These are phyloP conservation scores for Excoecaria agallocha DNA, from an alignment of 345 rosid genomes.

Conservation along the genomic window DNA sequence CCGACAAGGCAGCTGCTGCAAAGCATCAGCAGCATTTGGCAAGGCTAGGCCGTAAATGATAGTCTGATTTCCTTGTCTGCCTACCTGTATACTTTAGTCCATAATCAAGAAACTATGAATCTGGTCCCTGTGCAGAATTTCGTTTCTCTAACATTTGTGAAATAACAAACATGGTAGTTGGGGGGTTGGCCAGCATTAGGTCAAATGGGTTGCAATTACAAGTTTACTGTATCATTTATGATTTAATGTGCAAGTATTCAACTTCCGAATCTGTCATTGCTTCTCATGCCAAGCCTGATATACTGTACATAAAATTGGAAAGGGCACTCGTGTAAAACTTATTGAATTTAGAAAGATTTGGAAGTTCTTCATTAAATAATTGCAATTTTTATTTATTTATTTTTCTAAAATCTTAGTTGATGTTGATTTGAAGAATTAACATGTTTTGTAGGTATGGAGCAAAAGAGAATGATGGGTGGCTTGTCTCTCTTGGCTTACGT, in stretches of 20 bases:
- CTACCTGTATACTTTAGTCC: neutral
- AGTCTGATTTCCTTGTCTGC: neutral
- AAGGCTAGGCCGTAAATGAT: slow-evolving; percentile 32
- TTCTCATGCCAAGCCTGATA: neutral
- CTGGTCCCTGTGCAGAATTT: slow-evolving; percentile 24
- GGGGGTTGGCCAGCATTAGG: neutral
- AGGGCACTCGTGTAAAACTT: no score
- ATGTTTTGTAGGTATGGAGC: no score
- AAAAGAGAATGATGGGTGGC: no score
- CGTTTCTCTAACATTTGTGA: neutral
- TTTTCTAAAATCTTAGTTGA: no score
- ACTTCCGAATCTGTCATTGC: neutral
- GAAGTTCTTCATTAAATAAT: no score
- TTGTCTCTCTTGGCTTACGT: no score
- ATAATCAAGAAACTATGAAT: slow-evolving; percentile 13
- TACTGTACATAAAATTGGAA: neutral
- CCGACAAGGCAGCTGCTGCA: slow-evolving; percentile 72
- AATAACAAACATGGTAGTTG: slow-evolving; percentile 15
- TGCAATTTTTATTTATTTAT: no score
- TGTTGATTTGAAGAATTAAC: no score
- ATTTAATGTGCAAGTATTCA: neutral
- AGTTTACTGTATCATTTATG: neutral
- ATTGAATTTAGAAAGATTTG: no score
- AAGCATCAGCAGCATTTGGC: slow-evolving; percentile 39
- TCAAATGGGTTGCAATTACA: neutral